Conservation (phyloP, 441 rosid species). For the Gossypium davidsonii region DNA sequence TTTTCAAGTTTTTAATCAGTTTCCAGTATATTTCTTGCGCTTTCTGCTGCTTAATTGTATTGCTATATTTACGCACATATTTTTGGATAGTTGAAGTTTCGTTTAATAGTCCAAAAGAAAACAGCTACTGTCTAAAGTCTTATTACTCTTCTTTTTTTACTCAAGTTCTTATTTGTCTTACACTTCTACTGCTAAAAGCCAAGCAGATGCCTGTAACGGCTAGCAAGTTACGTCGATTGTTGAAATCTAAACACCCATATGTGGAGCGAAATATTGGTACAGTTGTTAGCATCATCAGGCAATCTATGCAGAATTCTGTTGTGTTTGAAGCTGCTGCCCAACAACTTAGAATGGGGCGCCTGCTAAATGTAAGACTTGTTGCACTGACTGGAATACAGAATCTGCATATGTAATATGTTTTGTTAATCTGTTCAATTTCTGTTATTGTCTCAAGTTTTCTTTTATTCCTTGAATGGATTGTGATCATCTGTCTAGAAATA, state of each 20-base stretch:
- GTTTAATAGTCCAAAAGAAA: neutral
- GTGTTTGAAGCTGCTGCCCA: slow-evolving; percentile 60
- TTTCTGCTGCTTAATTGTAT: neutral
- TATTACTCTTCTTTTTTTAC: neutral
- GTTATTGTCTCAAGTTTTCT: neutral
- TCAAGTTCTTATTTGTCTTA: slow-evolving; percentile 12
- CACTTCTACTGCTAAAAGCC: slow-evolving; percentile 38
- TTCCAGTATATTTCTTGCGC: neutral
- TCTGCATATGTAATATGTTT: neutral
- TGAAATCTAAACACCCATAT: slow-evolving; percentile 64
- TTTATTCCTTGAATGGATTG: neutral
- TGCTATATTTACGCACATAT: neutral
- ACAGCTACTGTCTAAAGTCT: neutral
- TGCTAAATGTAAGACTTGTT: slow-evolving; percentile 41
- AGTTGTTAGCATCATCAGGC: slow-evolving; percentile 53
- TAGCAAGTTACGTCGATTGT: slow-evolving; percentile 44
- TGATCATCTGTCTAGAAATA: neutral
- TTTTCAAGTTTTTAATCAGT: neutral
- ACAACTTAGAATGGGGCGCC: slow-evolving; percentile 36
- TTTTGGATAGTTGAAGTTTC: neutral
- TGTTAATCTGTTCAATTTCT: neutral
- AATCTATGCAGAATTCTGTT: slow-evolving; percentile 58
- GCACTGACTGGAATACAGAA: neutral
- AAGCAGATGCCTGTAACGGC: slow-evolving; percentile 71
- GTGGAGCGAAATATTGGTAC: slow-evolving; percentile 55